Evolutionary conservation across 2,329 filamentous ascomycete genomes (phyloP), one percentile per base, ranked within the genome.

Genomic region (Talaromyces sp.): DNA sequence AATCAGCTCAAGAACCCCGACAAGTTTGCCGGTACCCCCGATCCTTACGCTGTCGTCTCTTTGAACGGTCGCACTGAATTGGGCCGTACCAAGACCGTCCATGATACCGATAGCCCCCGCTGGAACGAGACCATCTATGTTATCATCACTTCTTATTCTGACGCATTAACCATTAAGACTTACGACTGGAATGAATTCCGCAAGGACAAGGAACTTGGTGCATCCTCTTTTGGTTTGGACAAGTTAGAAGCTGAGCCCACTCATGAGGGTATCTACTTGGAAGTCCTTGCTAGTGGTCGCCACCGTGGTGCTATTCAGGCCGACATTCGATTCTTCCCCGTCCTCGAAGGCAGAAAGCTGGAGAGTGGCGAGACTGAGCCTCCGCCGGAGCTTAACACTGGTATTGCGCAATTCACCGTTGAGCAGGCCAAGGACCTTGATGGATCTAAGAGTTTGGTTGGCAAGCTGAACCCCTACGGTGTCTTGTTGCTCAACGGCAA

Each of bases 91-190:
- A 97, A 97, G 81, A 89, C 86, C 2, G 78, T 97, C 56, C 84
- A 87, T 55, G 91, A 97, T 67, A 94, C 88, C 51, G 79, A 87
- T 46, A 95, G 91, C 67, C 94, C 94, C 6, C 85, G 88, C 64
- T 99, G 94, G 94, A 95, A 94, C 66, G 93, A 99, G 75, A 99
- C 94, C 0, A 86, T 97, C 68, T 97, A 97, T 70, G 85, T 97
- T 63, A 94, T 99, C 60, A 82, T 99, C 61, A 96, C 91, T 1
- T 96, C 91, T 3, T 88, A 96, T 69, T 89, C 89, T 53, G 94
- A 99, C 69, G 82, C 88, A 24, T 80, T 99, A 50, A 94, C 93
- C 19, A 82, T 99, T 51, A 85, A 89, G 51, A 72, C 96, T 27
- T 96, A 86, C 66, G 94, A 99, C 72, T 97, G 87, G 81, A 99